A percentile compares a stretch with the other conserved stretches of the same genome.
Evolutionary conservation across 768 basidiomycete species (phyloP).

Genomic region (Podaxis sp.): DNA sequence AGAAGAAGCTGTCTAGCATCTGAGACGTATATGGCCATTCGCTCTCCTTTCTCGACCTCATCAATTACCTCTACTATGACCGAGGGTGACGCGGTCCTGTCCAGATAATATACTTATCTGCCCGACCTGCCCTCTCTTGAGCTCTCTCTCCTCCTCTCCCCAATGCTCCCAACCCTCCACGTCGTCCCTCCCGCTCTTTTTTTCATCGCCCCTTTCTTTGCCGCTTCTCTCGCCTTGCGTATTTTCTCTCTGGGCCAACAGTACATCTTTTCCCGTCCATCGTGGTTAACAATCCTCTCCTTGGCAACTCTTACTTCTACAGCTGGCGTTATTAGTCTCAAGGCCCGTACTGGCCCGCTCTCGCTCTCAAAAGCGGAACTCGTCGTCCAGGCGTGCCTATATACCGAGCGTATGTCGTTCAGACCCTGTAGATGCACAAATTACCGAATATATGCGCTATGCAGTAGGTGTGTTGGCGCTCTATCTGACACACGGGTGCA

Average conservation of each 20-base stretch:
- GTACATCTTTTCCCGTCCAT: neutral
- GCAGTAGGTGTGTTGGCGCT: slow-evolving; percentile 3
- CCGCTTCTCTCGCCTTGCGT: slow-evolving; percentile 1
- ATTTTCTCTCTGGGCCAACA: neutral
- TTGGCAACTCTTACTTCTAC: slow-evolving; percentile 52
- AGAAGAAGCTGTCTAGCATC: neutral
- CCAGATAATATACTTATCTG: neutral
- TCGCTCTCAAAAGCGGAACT: slow-evolving; percentile 4
- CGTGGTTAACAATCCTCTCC: slow-evolving; percentile 26
- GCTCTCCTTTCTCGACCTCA: neutral
- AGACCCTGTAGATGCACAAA: neutral
- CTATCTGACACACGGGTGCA: neutral
- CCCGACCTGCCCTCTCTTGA: neutral
- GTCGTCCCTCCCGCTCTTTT: slow-evolving; percentile 1
- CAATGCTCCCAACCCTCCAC: slow-evolving; percentile 1
- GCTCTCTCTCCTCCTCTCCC: neutral
- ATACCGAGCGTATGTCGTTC: slow-evolving; percentile 6
- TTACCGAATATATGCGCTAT: neutral
- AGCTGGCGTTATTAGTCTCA: slow-evolving; percentile 4
- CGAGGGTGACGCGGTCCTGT: neutral
- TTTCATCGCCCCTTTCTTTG: slow-evolving; percentile 5
- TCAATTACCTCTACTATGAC: neutral
- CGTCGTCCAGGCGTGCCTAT: neutral
- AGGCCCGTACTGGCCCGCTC: neutral
- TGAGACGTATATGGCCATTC: neutral